Percentiles rank a stretch among this genome's conserved stretches.
phyloP scores from a whole-genome alignment of 2,329 filamentous ascomycete species.

The Aaosphaeria arxii region DNA sequence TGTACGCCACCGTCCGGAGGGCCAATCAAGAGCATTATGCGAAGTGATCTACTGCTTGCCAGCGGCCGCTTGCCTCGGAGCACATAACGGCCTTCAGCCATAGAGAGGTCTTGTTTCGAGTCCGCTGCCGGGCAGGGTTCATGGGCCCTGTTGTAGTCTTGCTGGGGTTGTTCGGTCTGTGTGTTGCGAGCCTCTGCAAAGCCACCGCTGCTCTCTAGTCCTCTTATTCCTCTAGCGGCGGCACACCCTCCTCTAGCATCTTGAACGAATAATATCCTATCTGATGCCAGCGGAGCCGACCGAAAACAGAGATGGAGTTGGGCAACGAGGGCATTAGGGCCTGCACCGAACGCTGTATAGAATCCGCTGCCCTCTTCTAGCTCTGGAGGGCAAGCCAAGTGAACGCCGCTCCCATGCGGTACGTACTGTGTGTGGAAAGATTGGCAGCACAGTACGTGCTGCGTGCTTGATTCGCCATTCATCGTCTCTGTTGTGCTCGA shows the following conservation, averaged over 20 bases:
- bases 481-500: too few relatives aligned
- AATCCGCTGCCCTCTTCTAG: conserved; percentile 26
- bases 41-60: conserved; percentile 25
- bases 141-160: conserved; percentile 5
- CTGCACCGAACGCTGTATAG: conserved; percentile 36
- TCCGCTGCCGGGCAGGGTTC: conserved; percentile 3
- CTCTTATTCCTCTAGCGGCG: conserved; percentile 2
- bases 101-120: conserved; percentile 8
- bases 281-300: conserved; percentile 29
- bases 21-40: conserved; percentile 20
- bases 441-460: too few relatives aligned
- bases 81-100: conserved; percentile 23
- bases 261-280: conserved; percentile 15
- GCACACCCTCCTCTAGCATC: not conserved
- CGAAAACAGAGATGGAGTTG: conserved; percentile 10
- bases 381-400: not conserved
- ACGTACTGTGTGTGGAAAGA: not conserved
- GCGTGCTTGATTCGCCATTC: too few relatives aligned
- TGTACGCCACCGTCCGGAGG: conserved; percentile 24
- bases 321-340: conserved; percentile 14
- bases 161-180: conserved; percentile 20
- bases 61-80: conserved; percentile 31
- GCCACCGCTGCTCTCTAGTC: conserved; percentile 6
- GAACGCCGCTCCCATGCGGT: not conserved
- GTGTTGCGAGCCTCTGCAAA: conserved; percentile 14